Conservation (phyloP, 1,284 basidiomycete species). For the Trametes pubescens region DNA sequence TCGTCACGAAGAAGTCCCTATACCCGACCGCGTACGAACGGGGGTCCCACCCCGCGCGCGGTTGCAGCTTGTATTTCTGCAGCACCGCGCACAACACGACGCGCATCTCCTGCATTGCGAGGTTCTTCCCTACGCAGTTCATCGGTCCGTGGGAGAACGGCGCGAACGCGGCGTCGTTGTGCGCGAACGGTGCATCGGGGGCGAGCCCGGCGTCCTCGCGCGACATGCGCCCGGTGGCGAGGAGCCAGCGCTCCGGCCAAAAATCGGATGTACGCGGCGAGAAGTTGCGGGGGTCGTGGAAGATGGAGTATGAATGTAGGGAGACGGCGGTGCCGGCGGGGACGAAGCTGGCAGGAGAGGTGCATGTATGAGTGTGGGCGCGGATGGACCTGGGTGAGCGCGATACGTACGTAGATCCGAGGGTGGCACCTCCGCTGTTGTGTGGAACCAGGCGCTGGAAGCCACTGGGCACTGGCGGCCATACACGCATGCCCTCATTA, state of each 20-base stretch:
- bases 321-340: slow-evolving; percentile 36
- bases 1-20: slow-evolving; percentile 30
- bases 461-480: slow-evolving; percentile 60
- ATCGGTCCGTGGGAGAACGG: slow-evolving; percentile 41
- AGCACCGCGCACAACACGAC: slow-evolving; percentile 34
- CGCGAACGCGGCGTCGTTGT: slow-evolving; percentile 36
- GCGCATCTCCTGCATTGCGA: slow-evolving; percentile 36
- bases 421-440: slow-evolving; percentile 29
- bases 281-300: slow-evolving; percentile 43
- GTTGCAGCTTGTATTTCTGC: slow-evolving; percentile 36
- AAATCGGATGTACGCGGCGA: slow-evolving; percentile 35
- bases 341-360: slow-evolving; percentile 29
- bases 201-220: neutral
- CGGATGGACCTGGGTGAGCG: neutral
- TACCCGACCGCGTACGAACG: slow-evolving; percentile 30
- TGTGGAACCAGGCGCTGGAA: slow-evolving; percentile 53
- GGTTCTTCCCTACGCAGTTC: slow-evolving; percentile 43
- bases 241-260: slow-evolving; percentile 43
- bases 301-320: slow-evolving; percentile 37
- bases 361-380: neutral
- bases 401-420: slow-evolving; percentile 39
- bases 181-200: slow-evolving; percentile 19
- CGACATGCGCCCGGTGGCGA: slow-evolving; percentile 15
- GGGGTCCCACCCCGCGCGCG: slow-evolving; percentile 31
- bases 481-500: slow-evolving; percentile 64